Evolutionary conservation across 2,329 filamentous ascomycete species (phyloP).

Genomic region (Chrysoporthe deuterocubensis): DNA sequence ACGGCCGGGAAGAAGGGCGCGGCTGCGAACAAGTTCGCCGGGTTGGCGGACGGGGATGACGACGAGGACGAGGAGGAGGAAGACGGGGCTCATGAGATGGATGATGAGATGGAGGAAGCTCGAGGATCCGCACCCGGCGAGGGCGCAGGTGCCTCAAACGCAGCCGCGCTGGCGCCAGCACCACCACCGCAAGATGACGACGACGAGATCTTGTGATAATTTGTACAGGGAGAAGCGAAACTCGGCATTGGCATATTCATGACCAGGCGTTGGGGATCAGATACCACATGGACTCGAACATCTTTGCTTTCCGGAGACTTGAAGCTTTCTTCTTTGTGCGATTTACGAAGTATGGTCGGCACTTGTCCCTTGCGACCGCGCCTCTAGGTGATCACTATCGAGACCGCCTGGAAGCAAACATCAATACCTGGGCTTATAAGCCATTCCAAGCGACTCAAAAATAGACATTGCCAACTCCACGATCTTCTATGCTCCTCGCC

Average conservation of each 20-base stretch:
- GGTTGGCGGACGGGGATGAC: conserved; percentile 26
- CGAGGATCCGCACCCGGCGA: background rate
- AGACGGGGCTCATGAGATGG: conserved; percentile 30
- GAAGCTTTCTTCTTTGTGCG: too few relatives aligned
- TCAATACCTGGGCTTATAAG: background rate
- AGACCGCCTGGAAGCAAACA: background rate
- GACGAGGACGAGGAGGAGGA: conserved; percentile 28
- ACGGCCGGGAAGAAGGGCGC: conserved; percentile 30
- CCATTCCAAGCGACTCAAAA: background rate
- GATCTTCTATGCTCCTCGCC: background rate
- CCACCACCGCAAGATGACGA: conserved; percentile 20
- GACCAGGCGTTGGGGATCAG: conserved; percentile 26
- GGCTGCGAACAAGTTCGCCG: conserved; percentile 25
- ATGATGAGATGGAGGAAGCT: conserved; percentile 20
- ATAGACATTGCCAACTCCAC: background rate
- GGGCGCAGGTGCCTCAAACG: background rate
- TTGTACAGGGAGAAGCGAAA: background rate
- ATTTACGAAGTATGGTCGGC: background rate
- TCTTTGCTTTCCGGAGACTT: conserved; percentile 3
- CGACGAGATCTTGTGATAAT: conserved; percentile 25
- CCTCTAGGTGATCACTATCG: background rate
- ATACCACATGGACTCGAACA: conserved; percentile 25
- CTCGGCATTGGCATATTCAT: conserved; percentile 20
- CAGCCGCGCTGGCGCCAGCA: background rate
- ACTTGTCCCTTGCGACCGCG: background rate